Conservation (phyloP, 306 rosid species). For the Trichosanthes truncata region DNA sequence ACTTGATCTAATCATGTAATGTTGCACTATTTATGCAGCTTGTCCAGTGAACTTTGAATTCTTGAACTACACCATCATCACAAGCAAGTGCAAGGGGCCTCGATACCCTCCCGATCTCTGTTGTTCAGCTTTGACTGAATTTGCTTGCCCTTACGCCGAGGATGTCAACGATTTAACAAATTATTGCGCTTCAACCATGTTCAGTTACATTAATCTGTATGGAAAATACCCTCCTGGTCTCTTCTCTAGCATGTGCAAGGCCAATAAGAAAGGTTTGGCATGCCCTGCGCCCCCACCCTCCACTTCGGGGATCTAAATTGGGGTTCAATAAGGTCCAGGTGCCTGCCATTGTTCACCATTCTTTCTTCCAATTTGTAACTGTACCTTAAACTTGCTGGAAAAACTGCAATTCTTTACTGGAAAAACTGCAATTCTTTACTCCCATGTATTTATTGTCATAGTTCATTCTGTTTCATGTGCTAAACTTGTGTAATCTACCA, state of each 20-base stretch:
- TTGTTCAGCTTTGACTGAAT: conserved; percentile 52
- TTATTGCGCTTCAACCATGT: conserved; percentile 86
- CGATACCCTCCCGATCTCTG: conserved; percentile 40
- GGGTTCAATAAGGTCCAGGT: conserved; percentile 15
- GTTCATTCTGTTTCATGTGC: neutral
- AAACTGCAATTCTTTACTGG: no score
- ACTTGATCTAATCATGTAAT: neutral
- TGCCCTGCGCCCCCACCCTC: conserved; percentile 72
- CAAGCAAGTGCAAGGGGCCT: conserved; percentile 90
- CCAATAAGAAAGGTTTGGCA: conserved; percentile 50
- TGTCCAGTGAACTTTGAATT: conserved; percentile 89
- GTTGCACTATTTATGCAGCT: conserved; percentile 43
- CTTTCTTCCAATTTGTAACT: neutral
- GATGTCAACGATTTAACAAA: conserved; percentile 61
- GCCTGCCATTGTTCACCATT: neutral
- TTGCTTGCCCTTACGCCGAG: conserved; percentile 71
- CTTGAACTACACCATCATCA: conserved; percentile 69
- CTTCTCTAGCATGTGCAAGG: conserved; percentile 64
- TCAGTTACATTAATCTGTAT: conserved; percentile 85
- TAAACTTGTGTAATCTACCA: neutral
- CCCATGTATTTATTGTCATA: neutral
- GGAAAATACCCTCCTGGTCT: conserved; percentile 96
- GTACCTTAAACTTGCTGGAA: neutral
- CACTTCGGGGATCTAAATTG: conserved; percentile 14
- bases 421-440: neutral